Conservation (phyloP, 1,284 basidiomycete genomes). For the Ustilago esculenta region DNA sequence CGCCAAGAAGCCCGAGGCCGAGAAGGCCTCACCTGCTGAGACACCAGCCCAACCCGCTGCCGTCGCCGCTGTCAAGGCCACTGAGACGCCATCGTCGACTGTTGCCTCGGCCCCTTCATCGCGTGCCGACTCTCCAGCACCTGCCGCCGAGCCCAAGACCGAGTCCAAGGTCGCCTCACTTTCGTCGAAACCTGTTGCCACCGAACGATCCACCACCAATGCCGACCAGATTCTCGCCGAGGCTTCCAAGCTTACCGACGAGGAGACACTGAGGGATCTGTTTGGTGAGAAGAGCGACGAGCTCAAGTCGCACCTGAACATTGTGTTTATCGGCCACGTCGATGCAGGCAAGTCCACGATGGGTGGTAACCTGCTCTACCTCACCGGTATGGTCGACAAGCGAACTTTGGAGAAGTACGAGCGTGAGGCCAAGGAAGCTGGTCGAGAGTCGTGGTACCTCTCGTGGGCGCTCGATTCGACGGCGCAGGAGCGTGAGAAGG, state of each 20-base stretch:
- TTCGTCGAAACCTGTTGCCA: conserved; percentile 36
- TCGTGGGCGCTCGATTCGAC: conserved; percentile 67
- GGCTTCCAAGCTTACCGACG: conserved; percentile 63
- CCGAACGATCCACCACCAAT: conserved; percentile 58
- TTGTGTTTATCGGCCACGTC: conserved; percentile 67
- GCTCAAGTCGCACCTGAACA: conserved; percentile 65
- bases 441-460: conserved; percentile 66
- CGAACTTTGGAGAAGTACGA: conserved; percentile 67
- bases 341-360: conserved; percentile 67
- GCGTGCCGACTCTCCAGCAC: conserved; percentile 48
- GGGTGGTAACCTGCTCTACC: conserved; percentile 65
- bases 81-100: conserved; percentile 32
- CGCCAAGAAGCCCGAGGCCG: conserved; percentile 38
- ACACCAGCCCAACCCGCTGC: conserved; percentile 36
- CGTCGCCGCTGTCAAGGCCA: conserved; percentile 49
- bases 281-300: conserved; percentile 63
- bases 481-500: conserved; percentile 65
- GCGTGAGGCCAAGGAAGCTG: conserved; percentile 65
- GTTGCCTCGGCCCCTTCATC: conserved; percentile 39
- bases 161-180: conserved; percentile 40
- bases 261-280: conserved; percentile 65
- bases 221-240: conserved; percentile 64
- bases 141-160: conserved; percentile 35
- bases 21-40: conserved; percentile 20
- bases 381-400: conserved; percentile 67